A percentile compares a stretch with the other conserved stretches of the same genome.
Conservation (phyloP, 257 asterid genomes). For the Ehretia macrophylla region DNA sequence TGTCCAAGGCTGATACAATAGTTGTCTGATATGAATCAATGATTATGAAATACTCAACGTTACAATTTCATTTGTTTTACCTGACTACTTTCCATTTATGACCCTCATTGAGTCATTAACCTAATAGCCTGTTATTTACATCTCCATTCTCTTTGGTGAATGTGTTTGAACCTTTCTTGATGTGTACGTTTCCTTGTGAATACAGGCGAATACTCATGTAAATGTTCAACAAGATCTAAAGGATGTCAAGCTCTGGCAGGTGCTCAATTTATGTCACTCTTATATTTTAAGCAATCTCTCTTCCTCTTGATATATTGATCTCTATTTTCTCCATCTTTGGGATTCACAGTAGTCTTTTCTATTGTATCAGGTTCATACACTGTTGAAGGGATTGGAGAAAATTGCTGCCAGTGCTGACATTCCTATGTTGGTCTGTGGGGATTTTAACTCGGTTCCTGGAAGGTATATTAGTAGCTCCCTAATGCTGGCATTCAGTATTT, state of each 20-base stretch:
- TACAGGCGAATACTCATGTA: slow-evolving; percentile 81
- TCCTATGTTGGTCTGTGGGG: slow-evolving; percentile 84
- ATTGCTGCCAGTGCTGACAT: slow-evolving; percentile 76
- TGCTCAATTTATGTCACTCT: slow-evolving; percentile 13
- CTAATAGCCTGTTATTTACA: no score
- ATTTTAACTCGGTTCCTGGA: slow-evolving; percentile 81
- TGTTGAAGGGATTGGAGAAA: slow-evolving; percentile 79
- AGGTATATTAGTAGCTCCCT: slow-evolving; percentile 37
- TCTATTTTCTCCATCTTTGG: slow-evolving; percentile 7
- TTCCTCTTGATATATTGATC: slow-evolving; percentile 12
- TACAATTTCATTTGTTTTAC: no score
- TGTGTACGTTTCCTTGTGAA: slow-evolving; percentile 12
- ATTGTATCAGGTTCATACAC: slow-evolving; percentile 58
- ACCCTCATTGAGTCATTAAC: no score
- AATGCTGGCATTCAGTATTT: not conserved
- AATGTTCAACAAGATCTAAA: slow-evolving; percentile 58
- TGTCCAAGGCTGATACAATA: no score
- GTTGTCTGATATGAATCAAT: not conserved
- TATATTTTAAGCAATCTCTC: not conserved
- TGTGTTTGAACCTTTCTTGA: not conserved
- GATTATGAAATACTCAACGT: no score
- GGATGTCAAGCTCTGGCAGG: slow-evolving; percentile 92
- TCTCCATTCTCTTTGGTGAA: not conserved
- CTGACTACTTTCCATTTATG: no score
- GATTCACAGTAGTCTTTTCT: slow-evolving; percentile 12